Evolutionary conservation across 2,329 filamentous ascomycete genomes (phyloP).

Genomic region (Fusarium nematophilum): DNA sequence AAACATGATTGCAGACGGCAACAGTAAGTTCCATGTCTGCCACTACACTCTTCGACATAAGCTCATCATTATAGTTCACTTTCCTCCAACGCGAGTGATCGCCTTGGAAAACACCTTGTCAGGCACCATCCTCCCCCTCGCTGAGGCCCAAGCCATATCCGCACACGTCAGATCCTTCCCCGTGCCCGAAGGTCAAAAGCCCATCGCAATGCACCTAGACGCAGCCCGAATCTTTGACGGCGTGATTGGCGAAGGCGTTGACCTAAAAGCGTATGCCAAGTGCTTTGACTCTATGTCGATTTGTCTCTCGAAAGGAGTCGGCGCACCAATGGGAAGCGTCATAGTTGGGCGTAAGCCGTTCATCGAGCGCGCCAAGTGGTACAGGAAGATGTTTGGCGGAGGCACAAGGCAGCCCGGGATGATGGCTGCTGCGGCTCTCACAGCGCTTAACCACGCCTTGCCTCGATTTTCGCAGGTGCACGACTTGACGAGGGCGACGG

Average conservation of each 20-base stretch:
- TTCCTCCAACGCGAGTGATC: constrained; percentile 81
- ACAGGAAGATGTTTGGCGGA: too few relatives aligned
- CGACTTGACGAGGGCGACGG: constrained; percentile 30
- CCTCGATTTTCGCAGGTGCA: constrained; percentile 36
- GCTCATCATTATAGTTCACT: constrained; percentile 72
- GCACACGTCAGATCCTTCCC: constrained; percentile 67
- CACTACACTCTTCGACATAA: too few relatives aligned
- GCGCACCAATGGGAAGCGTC: constrained; percentile 77
- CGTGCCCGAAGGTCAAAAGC: constrained; percentile 51
- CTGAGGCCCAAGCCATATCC: constrained; percentile 74
- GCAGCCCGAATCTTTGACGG: constrained; percentile 80
- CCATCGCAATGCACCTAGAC: constrained; percentile 77
- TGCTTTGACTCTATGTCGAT: constrained; percentile 79
- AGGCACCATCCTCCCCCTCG: constrained; percentile 79
- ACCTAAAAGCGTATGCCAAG: constrained; percentile 71
- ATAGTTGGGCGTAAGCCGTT: too few relatives aligned
- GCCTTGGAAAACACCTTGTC: constrained; percentile 84
- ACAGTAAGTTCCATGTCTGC: constrained; percentile 26
- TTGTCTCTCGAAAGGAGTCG: constrained; percentile 82
- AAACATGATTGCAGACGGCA: constrained; percentile 42
- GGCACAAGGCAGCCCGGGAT: constrained; percentile 72
- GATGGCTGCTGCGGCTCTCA: constrained; percentile 71
- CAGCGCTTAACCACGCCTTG: constrained; percentile 61
- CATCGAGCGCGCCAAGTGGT: too few relatives aligned
- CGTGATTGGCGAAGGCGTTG: constrained; percentile 73